A percentile compares a stretch with the other conserved stretches of the same genome.
Conservation (phyloP, 2,329 filamentous ascomycete genomes). For the Talaromyces sp. region DNA sequence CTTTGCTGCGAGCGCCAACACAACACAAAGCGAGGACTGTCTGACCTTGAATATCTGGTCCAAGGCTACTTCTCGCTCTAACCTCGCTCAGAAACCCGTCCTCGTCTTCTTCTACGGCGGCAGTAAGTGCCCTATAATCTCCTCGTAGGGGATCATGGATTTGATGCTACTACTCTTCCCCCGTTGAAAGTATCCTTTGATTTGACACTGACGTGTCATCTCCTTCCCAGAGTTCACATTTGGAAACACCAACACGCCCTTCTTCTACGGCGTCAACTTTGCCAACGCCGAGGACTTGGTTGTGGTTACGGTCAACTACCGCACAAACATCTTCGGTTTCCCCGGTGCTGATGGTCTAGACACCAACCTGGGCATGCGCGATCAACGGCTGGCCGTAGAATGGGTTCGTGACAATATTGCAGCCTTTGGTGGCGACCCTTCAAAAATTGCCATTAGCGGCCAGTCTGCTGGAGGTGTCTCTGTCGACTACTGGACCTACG, state of each 20-base stretch:
- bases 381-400: constrained; percentile 68
- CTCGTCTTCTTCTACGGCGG: constrained; percentile 45
- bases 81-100: constrained; percentile 30
- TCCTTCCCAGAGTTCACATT: constrained; percentile 32
- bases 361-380: constrained; percentile 65
- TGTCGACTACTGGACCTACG: constrained; percentile 21
- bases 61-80: constrained; percentile 12
- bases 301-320: constrained; percentile 60
- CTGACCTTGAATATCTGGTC: constrained; percentile 15
- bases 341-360: constrained; percentile 56
- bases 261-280: constrained; percentile 39
- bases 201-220: not conserved
- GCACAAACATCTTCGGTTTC: constrained; percentile 12
- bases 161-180: no score
- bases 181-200: not conserved
- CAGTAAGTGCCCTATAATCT: constrained; percentile 24
- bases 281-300: constrained; percentile 56
- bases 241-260: constrained; percentile 35
- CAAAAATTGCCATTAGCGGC: constrained; percentile 75
- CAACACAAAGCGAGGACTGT: constrained; percentile 12
- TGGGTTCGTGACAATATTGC: constrained; percentile 77
- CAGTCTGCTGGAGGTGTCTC: constrained; percentile 58
- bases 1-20: constrained; percentile 35
- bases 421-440: constrained; percentile 73
- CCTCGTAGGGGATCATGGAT: no score